A percentile compares a stretch with the other conserved stretches of the same genome.
Conservation (phyloP, 225 moss, liverwort and hornwort genomes). For the Rhytidiadelphus loreus region DNA sequence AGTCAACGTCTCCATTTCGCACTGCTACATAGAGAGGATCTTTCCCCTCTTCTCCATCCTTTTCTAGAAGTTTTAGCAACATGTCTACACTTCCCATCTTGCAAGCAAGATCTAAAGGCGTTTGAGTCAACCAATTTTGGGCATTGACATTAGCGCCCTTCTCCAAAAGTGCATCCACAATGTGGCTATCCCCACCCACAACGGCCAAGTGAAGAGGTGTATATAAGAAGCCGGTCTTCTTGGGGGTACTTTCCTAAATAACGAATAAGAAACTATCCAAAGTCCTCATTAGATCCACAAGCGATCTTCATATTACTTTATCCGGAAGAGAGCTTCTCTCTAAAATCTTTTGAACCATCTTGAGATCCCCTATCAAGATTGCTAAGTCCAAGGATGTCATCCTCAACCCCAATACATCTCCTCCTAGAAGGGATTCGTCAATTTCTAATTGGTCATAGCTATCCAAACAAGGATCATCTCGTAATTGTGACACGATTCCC, state of each 20-base stretch:
- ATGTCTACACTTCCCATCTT: accelerated
- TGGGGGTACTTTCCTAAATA: too few species aligned
- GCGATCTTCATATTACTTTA: accelerated
- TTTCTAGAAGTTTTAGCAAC: background rate
- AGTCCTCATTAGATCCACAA: too few species aligned
- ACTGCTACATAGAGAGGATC: background rate
- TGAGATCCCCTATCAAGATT: background rate
- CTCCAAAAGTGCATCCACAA: background rate
- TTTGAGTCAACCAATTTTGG: accelerated
- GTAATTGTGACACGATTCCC: background rate
- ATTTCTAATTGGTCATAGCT: too few species aligned
- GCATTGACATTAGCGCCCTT: too few species aligned
- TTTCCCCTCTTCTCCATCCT: accelerated
- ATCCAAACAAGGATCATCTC: background rate
- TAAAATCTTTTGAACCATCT: background rate
- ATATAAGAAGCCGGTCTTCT: background rate
- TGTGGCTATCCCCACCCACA: accelerated
- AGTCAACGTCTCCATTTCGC: accelerated
- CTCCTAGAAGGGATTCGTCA: too few species aligned
- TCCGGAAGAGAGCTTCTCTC: accelerated
- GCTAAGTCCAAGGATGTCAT: background rate
- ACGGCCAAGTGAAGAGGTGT: background rate
- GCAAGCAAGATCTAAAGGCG: too few species aligned
- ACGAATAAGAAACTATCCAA: too few species aligned
- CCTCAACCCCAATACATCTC: too few species aligned